Evolutionary conservation across 169 alveolate species (phyloP), one percentile per base, ranked within the genome.

Genomic region (Amoebophrya sp.): DNA sequence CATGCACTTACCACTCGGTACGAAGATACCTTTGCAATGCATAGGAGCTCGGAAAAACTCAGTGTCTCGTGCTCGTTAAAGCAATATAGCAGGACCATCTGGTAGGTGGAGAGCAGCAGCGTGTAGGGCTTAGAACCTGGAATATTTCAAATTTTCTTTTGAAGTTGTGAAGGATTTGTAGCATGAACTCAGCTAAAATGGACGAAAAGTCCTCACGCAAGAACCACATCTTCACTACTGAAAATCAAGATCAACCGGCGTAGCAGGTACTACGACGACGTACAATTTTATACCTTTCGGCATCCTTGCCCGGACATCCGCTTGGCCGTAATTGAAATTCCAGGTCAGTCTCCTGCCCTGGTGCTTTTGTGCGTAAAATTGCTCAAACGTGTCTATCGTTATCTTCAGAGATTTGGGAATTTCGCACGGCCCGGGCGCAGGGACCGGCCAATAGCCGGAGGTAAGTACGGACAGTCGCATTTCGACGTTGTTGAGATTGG

Each of bases 361-460:
- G 38, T 89, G 91, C 77, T 89, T 89, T n/a, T 40, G 41, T 39
- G 39, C 23, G 39, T 89, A 89, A 53, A 89, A 89, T 7, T 40
- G 12, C 25, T 40, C 77, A n/a, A 89, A 89, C 32, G 77, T 89
- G 91, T 38, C 54, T 3, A 77, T 3, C 3, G 23, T 23, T 23
- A 53, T 40, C n/a, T 39, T 39, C 77, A 39, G 39, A 23, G n/a
- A n/a, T n/a, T n/a, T n/a, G n/a, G n/a, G n/a, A n/a, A n/a, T n/a
- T n/a, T n/a, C n/a, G n/a, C 77, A 89, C 29, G 29, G 29, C 23
- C 55, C 55, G 33, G 91, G 77, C 23, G 91, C n/a, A 33, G n/a
- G 77, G 54, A 53, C 41, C 77, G 91, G 91, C 91, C 91, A 89
- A 33, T 39, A 89, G 23, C 91, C 91, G 18, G 91, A 89, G 77